A percentile compares a stretch with the other conserved stretches of the same genome.
phyloP scores from a whole-genome alignment of 75 land plant genomes.

The Selaginella tamariscina region DNA sequence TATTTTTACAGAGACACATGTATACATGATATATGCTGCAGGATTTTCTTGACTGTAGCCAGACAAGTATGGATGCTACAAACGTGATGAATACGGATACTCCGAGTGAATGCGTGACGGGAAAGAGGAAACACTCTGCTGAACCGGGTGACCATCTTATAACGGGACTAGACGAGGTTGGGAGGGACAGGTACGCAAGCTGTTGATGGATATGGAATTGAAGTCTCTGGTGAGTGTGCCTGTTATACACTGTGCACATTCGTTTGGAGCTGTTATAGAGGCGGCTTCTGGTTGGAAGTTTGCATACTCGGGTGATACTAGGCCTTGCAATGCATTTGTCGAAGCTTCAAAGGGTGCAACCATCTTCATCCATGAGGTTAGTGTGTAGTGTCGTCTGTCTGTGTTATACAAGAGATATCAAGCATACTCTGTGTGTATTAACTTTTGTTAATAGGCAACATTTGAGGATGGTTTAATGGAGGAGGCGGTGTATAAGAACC shows the following conservation, averaged over 20 bases:
- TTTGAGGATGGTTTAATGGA: slow-evolving; percentile 84
- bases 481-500: slow-evolving; percentile 77
- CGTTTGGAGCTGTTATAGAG: slow-evolving; percentile 72
- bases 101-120: no score
- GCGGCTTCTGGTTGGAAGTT: slow-evolving; percentile 78
- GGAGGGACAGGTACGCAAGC: slow-evolving; percentile 34
- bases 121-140: slow-evolving; percentile 52
- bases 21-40: no score
- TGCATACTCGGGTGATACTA: slow-evolving; percentile 96
- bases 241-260: slow-evolving; percentile 84
- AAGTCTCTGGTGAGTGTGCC: slow-evolving; percentile 60
- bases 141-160: slow-evolving; percentile 38
- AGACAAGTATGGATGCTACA: slow-evolving; percentile 29
- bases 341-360: slow-evolving; percentile 88
- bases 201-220: slow-evolving; percentile 49
- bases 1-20: no score
- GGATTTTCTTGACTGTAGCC: slow-evolving; percentile 76
- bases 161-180: slow-evolving; percentile 30
- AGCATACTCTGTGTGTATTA: neutral
- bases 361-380: slow-evolving; percentile 88
- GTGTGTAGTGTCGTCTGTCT: no score
- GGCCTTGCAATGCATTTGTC: slow-evolving; percentile 74
- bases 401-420: no score
- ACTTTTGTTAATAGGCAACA: slow-evolving; percentile 53
- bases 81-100: no score